phyloP scores from a whole-genome alignment of 768 basidiomycete species.

The Auricularia heimuer region DNA sequence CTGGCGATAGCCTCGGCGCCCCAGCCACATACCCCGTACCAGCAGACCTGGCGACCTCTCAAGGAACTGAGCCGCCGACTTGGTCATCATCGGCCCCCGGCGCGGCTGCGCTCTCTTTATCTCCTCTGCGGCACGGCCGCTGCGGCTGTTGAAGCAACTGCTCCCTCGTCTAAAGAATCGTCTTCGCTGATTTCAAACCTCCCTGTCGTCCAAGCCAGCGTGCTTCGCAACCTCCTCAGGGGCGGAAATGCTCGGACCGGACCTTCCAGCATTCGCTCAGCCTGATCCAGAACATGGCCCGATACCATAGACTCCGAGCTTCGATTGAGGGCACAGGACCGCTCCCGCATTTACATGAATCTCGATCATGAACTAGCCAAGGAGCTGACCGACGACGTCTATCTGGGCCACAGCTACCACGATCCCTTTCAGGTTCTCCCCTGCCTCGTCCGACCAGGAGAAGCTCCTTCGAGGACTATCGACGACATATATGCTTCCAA shows the following conservation, averaged over 20 bases:
- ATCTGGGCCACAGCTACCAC: conserved; percentile 45
- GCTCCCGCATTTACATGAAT: conserved; percentile 60
- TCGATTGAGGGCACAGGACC: conserved; percentile 74
- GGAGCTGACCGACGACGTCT: conserved; percentile 43
- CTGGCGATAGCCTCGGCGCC: conserved; percentile 2
- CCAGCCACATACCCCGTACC: conserved; percentile 7
- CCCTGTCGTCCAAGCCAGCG: conserved; percentile 75
- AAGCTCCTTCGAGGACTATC: conserved; percentile 92
- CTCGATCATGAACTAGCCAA: conserved; percentile 58
- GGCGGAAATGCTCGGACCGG: conserved; percentile 91
- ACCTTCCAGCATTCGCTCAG: conserved; percentile 93
- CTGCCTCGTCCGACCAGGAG: conserved; percentile 91
- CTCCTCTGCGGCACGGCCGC: conserved; percentile 7
- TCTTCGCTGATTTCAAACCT: conserved; percentile 46
- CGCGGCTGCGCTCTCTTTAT: neutral
- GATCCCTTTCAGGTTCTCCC: conserved; percentile 83
- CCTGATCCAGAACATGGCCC: conserved; percentile 90
- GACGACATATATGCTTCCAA: conserved; percentile 87
- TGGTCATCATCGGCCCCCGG: neutral
- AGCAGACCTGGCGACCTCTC: conserved; percentile 15
- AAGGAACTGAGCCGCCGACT: conserved; percentile 1
- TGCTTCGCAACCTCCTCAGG: conserved; percentile 93
- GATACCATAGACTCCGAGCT: too few relatives aligned
- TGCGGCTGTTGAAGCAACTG: conserved; percentile 1
- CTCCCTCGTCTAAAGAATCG: conserved; percentile 8